Evolutionary conservation across 805 yeast genomes (phyloP).

Genomic region (Saccharomycopsis oosterbeekiorum): DNA sequence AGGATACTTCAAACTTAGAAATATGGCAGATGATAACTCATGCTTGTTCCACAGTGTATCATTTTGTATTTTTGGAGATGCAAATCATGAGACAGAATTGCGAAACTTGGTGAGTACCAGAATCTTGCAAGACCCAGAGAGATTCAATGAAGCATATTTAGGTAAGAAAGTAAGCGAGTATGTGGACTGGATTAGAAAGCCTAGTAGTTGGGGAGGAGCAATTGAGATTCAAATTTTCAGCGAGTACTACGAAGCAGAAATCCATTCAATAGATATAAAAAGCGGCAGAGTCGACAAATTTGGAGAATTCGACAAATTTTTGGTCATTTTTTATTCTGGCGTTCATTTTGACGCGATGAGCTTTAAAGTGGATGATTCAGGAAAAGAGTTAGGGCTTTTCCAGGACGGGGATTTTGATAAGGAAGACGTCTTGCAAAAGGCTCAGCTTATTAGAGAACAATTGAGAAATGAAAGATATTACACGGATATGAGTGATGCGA

Average conservation of each 20-base stretch:
- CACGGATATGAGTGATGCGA: slow-evolving; percentile 54
- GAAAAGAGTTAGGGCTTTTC: neutral
- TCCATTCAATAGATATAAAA: slow-evolving; percentile 56
- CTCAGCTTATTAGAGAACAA: slow-evolving; percentile 31
- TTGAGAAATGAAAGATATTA: slow-evolving; percentile 42
- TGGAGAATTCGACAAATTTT: slow-evolving; percentile 28
- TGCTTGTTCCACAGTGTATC: slow-evolving; percentile 63
- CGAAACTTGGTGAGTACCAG: slow-evolving; percentile 42
- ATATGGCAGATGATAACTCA: slow-evolving; percentile 69
- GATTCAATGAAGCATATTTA: slow-evolving; percentile 47
- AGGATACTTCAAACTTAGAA: slow-evolving; percentile 28
- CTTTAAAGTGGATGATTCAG: neutral
- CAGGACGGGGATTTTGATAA: slow-evolving; percentile 36
- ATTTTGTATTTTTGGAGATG: slow-evolving; percentile 36
- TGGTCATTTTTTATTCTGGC: slow-evolving; percentile 56
- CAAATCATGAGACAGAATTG: slow-evolving; percentile 37
- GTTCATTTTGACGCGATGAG: slow-evolving; percentile 63
- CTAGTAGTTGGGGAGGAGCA: slow-evolving; percentile 76
- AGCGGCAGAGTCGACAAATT: slow-evolving; percentile 49
- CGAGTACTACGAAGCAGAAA: slow-evolving; percentile 38
- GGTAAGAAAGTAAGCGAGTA: slow-evolving; percentile 43
- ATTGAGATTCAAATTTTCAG: slow-evolving; percentile 61
- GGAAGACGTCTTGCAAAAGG: slow-evolving; percentile 28
- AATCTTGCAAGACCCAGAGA: slow-evolving; percentile 33
- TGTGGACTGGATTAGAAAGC: slow-evolving; percentile 48